phyloP scores from a whole-genome alignment of 2,329 filamentous ascomycete species.

The Colletotrichum plurivorum region DNA sequence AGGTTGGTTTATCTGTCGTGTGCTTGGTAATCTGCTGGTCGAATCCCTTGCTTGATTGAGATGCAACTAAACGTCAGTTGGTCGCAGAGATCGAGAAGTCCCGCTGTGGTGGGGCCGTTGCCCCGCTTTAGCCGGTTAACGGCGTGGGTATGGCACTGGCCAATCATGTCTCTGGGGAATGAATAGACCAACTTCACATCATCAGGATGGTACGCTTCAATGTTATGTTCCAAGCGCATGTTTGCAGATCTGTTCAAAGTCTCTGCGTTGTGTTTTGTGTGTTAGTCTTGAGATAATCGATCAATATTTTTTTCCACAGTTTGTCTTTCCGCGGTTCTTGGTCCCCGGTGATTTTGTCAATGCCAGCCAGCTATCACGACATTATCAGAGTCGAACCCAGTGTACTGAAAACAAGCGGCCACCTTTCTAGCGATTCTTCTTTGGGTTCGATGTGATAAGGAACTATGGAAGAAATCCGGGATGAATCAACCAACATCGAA shows the following conservation, averaged over 20 bases:
- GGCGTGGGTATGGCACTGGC: neutral
- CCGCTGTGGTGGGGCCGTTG: slow-evolving; percentile 12
- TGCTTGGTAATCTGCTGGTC: slow-evolving; percentile 36
- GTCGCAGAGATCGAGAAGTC: neutral
- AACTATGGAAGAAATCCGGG: too few species aligned
- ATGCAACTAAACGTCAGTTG: slow-evolving; percentile 13
- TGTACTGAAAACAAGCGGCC: too few species aligned
- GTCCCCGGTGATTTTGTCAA: too few species aligned
- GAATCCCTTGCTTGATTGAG: slow-evolving; percentile 2
- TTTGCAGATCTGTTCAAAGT: neutral
- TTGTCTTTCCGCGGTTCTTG: too few species aligned
- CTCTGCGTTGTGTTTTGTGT: neutral
- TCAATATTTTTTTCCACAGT: too few species aligned
- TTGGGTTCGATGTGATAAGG: too few species aligned
- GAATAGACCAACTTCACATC: slow-evolving; percentile 11
- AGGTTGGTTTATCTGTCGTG: slow-evolving; percentile 8
- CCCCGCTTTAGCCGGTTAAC: slow-evolving; percentile 21
- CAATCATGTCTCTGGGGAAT: slow-evolving; percentile 13
- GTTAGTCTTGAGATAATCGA: too few species aligned
- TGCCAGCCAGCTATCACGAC: too few species aligned
- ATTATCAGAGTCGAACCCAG: too few species aligned
- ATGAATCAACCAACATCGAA: too few species aligned
- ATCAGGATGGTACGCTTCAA: neutral
- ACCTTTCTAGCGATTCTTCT: too few species aligned
- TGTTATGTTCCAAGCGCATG: neutral